phyloP scores from a whole-genome alignment of 495 filamentous ascomycete species.

The Annulohypoxylon nitens region DNA sequence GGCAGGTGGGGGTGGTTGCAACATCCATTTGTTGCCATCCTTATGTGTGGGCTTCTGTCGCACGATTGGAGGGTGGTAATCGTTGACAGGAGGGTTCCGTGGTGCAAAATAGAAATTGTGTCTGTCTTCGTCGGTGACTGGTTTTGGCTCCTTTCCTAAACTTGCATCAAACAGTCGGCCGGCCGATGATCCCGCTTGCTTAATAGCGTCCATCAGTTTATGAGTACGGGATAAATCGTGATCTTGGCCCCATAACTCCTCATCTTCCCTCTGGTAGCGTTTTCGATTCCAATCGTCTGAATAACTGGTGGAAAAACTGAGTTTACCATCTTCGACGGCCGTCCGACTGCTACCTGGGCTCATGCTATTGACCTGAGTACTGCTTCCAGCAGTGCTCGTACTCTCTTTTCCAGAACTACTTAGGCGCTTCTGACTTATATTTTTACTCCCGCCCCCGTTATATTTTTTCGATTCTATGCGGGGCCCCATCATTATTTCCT shows the following conservation, averaged over 20 bases:
- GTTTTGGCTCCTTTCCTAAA: slow-evolving; percentile 55
- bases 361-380: slow-evolving; percentile 45
- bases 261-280: slow-evolving; percentile 86
- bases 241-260: slow-evolving; percentile 84
- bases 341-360: slow-evolving; percentile 40
- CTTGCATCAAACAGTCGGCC: slow-evolving; percentile 62
- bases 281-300: slow-evolving; percentile 76
- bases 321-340: slow-evolving; percentile 34
- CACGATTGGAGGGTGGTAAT: slow-evolving; percentile 87
- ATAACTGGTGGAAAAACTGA: slow-evolving; percentile 52
- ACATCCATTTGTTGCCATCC: slow-evolving; percentile 86
- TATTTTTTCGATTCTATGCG: slow-evolving; percentile 72
- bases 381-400: slow-evolving; percentile 52
- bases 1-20: slow-evolving; percentile 86
- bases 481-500: slow-evolving; percentile 86
- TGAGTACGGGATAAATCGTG: slow-evolving; percentile 56
- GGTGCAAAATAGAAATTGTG: slow-evolving; percentile 71
- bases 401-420: slow-evolving; percentile 59
- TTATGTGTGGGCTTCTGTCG: slow-evolving; percentile 75
- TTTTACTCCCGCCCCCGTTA: slow-evolving; percentile 62
- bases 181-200: slow-evolving; percentile 64
- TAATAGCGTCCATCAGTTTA: slow-evolving; percentile 64
- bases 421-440: slow-evolving; percentile 65
- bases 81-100: slow-evolving; percentile 84
- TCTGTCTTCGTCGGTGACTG: slow-evolving; percentile 59